Conservation (phyloP, 352 stramenopile species). For the Phytophthora capsici region DNA sequence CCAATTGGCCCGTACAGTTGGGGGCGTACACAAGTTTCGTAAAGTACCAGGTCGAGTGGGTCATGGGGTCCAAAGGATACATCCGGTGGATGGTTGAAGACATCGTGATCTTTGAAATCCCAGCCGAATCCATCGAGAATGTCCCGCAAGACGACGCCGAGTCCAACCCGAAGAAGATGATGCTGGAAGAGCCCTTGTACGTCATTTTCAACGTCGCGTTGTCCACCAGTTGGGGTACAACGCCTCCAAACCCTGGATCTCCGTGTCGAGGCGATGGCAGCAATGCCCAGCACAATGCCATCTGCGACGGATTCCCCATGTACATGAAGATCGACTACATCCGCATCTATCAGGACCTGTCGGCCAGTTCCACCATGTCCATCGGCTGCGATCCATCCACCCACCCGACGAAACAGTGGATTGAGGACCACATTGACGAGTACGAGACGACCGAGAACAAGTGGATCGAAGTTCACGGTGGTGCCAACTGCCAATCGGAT, state of each 20-base stretch:
- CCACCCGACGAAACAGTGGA: conserved; percentile 61
- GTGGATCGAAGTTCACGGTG: conserved; percentile 45
- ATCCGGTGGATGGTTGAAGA: conserved; percentile 61
- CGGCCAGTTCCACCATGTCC: conserved; percentile 43
- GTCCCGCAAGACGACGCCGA: conserved; percentile 39
- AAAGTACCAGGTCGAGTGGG: conserved; percentile 69
- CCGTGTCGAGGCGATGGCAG: conserved; percentile 42
- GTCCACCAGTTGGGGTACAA: conserved; percentile 51
- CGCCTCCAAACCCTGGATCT: conserved; percentile 48
- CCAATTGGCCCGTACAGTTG: conserved; percentile 50
- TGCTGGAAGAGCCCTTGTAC: conserved; percentile 72
- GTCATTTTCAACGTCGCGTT: conserved; percentile 78
- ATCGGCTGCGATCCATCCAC: conserved; percentile 59
- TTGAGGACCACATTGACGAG: conserved; percentile 57
- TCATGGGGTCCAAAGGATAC: conserved; percentile 56
- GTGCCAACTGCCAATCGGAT: conserved; percentile 45
- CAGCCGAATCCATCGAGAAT: conserved; percentile 50
- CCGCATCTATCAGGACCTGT: conserved; percentile 61
- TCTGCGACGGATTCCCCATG: conserved; percentile 65
- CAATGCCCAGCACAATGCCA: conserved; percentile 38
- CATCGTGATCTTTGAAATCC: conserved; percentile 63
- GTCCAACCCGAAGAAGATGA: conserved; percentile 58
- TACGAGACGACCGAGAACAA: conserved; percentile 56
- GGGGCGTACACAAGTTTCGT: conserved; percentile 53
- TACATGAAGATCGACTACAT: conserved; percentile 72